phyloP scores from a whole-genome alignment of 2,329 filamentous ascomycete genomes.

The Fusarium miscanthi region DNA sequence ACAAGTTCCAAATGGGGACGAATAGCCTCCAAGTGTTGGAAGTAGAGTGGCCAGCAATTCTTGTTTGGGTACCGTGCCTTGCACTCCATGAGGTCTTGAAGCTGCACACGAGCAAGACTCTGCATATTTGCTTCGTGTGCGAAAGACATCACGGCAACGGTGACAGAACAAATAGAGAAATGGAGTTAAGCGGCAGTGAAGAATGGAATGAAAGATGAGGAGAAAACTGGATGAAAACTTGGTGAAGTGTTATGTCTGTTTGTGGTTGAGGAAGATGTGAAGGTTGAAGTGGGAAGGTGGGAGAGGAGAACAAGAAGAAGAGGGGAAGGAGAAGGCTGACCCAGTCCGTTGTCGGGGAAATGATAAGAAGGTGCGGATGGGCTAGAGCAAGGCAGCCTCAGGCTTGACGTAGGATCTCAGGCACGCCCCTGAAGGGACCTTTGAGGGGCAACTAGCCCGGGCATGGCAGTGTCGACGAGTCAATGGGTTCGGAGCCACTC shows the following conservation, averaged over 20 bases:
- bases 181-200: fast-evolving
- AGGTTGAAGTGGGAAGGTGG: not conserved
- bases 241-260: not conserved
- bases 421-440: not conserved
- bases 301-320: not conserved
- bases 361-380: not conserved
- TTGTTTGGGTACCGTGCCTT: not conserved
- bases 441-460: not conserved
- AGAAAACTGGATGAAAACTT: not conserved
- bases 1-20: not conserved
- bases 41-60: fast-evolving
- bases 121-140: not conserved
- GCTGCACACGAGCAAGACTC: not conserved
- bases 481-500: not conserved
- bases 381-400: not conserved
- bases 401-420: not conserved
- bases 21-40: fast-evolving
- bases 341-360: not conserved
- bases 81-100: not conserved
- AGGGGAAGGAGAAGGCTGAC: not conserved
- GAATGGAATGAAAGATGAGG: fast-evolving
- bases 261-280: not conserved
- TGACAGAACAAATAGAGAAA: too few relatives aligned
- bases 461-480: not conserved
- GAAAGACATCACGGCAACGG: not conserved